Evolutionary conservation across 331 rosid species (phyloP), one percentile per base, ranked within the genome.

Genomic region (Telfairia occidentalis): DNA sequence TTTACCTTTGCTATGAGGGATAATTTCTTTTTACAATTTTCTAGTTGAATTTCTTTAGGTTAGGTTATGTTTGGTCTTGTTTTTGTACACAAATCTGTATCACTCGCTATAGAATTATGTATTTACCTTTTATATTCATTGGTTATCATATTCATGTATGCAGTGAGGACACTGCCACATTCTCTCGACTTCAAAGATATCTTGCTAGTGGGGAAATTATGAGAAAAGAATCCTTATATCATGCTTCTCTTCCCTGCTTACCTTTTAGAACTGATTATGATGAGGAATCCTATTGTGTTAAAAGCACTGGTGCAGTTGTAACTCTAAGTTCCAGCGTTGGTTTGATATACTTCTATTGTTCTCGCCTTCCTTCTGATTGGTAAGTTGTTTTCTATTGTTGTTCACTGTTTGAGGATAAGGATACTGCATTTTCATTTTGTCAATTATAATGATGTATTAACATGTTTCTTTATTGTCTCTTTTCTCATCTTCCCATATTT

Each of bases 301-400:
- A 88, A 83, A 89, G 92, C 81, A 93, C 98, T 5, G 88, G 81
- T 64, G 97, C 97, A 10, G 49, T 79, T 66, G 90, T 74, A 66
- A 89, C 87, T 72, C 87, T 88, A 60, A 82, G 85, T 65, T 91
- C 92, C 55, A 85, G 97, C 83, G 80, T 94, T 82, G 13, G 49
- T 42, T 81, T 94, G 76, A 26, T 94, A 69, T 43, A 89, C 83
- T 85, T 94, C 48, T 94, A 91, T 75, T 94, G 96, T 81, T 89
- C 98, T 74, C 80, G 91, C 78, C 97, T 94, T 81, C 97, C 98
- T 74, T 76, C 96, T 15, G 98, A 94, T 71, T 85, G 91, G 95
- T 91, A 70, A 52, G 83, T 80, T 80, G 69, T 65, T 66, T 32
- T 55, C 24, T 53, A 74, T 37, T 4, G 34, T 42, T 23, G 40